These are phyloP conservation scores for Pseudopyrenochaeta lycopersici DNA, from an alignment of 2,329 filamentous ascomycete genomes.

Conservation along the genomic window DNA sequence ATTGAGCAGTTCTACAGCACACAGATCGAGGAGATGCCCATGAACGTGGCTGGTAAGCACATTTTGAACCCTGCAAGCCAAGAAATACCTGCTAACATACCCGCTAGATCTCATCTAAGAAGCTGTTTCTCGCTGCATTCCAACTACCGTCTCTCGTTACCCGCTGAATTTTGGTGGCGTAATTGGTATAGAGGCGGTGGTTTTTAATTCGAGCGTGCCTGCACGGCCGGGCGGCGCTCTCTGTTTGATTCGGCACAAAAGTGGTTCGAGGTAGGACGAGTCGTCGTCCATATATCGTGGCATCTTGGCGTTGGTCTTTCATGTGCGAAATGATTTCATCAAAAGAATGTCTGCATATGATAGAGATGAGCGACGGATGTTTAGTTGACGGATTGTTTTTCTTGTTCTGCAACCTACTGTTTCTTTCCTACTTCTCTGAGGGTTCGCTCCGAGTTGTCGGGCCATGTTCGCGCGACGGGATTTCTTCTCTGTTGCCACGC, in stretches of 20 bases:
- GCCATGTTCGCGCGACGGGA: constrained; percentile 43
- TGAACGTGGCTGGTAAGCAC: constrained; percentile 77
- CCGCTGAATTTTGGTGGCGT: constrained; percentile 35
- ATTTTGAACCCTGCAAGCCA: background rate
- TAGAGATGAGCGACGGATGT: constrained; percentile 45
- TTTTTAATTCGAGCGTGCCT: constrained; percentile 44
- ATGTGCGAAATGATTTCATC: constrained; percentile 50
- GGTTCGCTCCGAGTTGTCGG: constrained; percentile 48
- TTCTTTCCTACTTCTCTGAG: constrained; percentile 44
- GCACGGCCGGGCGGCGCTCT: constrained; percentile 41
- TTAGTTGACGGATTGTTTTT: constrained; percentile 40
- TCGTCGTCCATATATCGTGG: constrained; percentile 45
- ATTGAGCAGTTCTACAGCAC: constrained; percentile 99
- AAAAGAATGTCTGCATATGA: constrained; percentile 47
- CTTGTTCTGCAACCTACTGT: constrained; percentile 37
- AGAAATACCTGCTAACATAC: constrained; percentile 17
- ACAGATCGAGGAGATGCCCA: constrained; percentile 99
- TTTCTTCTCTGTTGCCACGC: constrained; percentile 44
- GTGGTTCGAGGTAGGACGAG: constrained; percentile 43
- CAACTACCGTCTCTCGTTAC: constrained; percentile 35
- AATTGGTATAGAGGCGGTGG: constrained; percentile 35
- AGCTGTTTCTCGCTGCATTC: constrained; percentile 32
- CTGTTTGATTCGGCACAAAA: constrained; percentile 45
- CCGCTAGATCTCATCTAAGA: constrained; percentile 51
- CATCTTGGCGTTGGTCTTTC: constrained; percentile 54